phyloP scores from a whole-genome alignment of 495 filamentous ascomycete species.

The Pyrenopolyporus hunteri region DNA sequence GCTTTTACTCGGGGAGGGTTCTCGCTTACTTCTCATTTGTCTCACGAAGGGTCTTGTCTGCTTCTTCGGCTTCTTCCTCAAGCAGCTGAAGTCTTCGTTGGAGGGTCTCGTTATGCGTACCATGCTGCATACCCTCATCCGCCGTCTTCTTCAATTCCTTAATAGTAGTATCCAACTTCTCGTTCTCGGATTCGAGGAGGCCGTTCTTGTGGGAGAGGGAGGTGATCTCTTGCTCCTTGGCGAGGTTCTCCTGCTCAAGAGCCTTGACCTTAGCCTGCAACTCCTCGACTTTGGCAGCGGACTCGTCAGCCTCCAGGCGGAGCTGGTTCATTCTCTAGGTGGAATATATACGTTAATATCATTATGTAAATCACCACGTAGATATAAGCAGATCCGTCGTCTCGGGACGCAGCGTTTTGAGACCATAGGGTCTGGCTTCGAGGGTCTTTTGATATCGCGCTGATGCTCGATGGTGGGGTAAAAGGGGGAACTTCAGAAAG shows the following conservation, averaged over 20 bases:
- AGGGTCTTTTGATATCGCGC: slow-evolving; percentile 15
- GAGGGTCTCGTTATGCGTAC: slow-evolving; percentile 85
- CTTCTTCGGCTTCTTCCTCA: slow-evolving; percentile 96
- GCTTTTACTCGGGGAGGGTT: background rate
- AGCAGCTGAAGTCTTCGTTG: slow-evolving; percentile 91
- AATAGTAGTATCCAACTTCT: slow-evolving; percentile 79
- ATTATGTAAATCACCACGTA: slow-evolving; percentile 9
- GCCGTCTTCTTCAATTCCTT: slow-evolving; percentile 81
- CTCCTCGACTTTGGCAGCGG: slow-evolving; percentile 79
- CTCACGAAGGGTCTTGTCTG: slow-evolving; percentile 92
- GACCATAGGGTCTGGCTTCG: background rate
- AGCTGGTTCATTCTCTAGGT: slow-evolving; percentile 88
- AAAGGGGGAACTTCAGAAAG: slow-evolving; percentile 40
- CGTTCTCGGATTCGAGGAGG: slow-evolving; percentile 85
- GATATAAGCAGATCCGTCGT: slow-evolving; percentile 13
- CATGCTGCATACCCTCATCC: slow-evolving; percentile 73
- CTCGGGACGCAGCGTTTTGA: background rate
- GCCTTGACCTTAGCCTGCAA: slow-evolving; percentile 82
- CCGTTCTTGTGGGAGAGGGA: slow-evolving; percentile 91
- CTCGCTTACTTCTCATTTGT: slow-evolving; percentile 92
- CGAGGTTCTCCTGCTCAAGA: slow-evolving; percentile 91
- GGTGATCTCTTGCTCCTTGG: slow-evolving; percentile 97
- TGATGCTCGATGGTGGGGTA: slow-evolving; percentile 51
- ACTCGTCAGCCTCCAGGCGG: slow-evolving; percentile 89
- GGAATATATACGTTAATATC: slow-evolving; percentile 31